A percentile compares a stretch with the other conserved stretches of the same genome.
phyloP scores from a whole-genome alignment of 257 asterid species.

The Solanum infundibuliforme region DNA sequence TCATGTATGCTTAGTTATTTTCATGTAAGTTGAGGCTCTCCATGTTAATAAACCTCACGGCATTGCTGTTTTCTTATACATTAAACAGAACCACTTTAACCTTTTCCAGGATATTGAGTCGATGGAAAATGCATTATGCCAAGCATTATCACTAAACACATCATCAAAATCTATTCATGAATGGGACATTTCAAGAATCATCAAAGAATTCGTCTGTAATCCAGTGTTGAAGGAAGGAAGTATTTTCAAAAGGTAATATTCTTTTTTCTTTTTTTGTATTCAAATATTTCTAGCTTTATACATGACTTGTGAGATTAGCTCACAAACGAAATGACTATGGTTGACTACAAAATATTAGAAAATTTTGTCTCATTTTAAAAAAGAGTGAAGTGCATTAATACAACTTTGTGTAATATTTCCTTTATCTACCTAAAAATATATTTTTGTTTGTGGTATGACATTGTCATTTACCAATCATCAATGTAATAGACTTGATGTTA shows the following conservation, averaged over 20 bases:
- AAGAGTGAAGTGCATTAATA: neutral
- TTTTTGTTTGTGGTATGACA: neutral
- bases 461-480: neutral
- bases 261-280: neutral
- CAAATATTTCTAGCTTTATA: neutral
- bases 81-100: too few relatives aligned
- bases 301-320: neutral
- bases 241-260: neutral
- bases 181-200: neutral
- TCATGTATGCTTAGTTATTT: neutral
- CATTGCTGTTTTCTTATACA: too few relatives aligned
- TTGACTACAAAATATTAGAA: neutral
- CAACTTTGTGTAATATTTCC: neutral
- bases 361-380: neutral
- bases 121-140: slow-evolving; percentile 7
- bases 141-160: neutral
- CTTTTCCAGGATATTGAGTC: slow-evolving; percentile 7
- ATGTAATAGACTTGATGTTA: neutral
- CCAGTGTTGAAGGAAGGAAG: neutral
- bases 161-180: neutral
- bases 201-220: neutral
- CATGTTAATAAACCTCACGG: too few relatives aligned
- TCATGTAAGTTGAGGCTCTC: neutral
- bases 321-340: neutral
- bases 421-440: neutral